phyloP scores from a whole-genome alignment of 306 rosid genomes.

The Ochetophila trinervis region DNA sequence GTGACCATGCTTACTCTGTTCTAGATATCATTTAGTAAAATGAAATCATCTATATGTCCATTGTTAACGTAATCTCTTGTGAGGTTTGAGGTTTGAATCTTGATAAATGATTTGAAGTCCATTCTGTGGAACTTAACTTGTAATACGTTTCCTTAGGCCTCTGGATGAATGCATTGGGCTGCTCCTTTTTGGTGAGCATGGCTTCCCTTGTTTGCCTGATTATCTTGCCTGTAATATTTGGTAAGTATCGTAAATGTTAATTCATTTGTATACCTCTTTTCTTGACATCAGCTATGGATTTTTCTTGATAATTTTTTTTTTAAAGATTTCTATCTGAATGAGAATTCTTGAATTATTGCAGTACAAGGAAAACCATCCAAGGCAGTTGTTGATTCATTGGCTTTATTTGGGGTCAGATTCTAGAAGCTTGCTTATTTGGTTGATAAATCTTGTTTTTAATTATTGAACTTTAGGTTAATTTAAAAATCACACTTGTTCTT shows the following conservation, averaged over 20 bases:
- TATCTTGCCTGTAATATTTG: slow-evolving; percentile 76
- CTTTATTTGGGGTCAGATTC: slow-evolving; percentile 95
- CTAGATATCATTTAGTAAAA: background rate
- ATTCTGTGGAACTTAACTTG: slow-evolving; percentile 1
- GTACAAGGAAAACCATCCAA: slow-evolving; percentile 93
- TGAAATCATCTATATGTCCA: background rate
- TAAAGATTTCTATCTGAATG: slow-evolving; percentile 13
- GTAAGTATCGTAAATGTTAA: slow-evolving; percentile 41
- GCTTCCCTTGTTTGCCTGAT: slow-evolving; percentile 89
- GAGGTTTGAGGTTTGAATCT: too few species aligned
- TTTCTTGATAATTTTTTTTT: slow-evolving; percentile 8
- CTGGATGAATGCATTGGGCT: slow-evolving; percentile 83
- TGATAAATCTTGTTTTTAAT: slow-evolving; percentile 21
- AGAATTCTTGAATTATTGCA: slow-evolving; percentile 43
- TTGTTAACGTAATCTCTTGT: too few species aligned
- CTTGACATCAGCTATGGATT: slow-evolving; percentile 4
- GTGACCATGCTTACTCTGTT: background rate
- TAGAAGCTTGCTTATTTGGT: slow-evolving; percentile 26
- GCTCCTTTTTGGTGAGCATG: slow-evolving; percentile 96
- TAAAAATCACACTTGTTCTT: slow-evolving; percentile 2
- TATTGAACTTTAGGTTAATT: slow-evolving; percentile 5
- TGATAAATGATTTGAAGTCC: background rate
- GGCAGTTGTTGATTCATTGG: slow-evolving; percentile 86
- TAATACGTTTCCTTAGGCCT: slow-evolving; percentile 49
- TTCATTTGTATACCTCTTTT: slow-evolving; percentile 2